These are phyloP conservation scores for Penicillium sp. DNA, from an alignment of 2,329 filamentous ascomycete genomes.

Conservation along the genomic window DNA sequence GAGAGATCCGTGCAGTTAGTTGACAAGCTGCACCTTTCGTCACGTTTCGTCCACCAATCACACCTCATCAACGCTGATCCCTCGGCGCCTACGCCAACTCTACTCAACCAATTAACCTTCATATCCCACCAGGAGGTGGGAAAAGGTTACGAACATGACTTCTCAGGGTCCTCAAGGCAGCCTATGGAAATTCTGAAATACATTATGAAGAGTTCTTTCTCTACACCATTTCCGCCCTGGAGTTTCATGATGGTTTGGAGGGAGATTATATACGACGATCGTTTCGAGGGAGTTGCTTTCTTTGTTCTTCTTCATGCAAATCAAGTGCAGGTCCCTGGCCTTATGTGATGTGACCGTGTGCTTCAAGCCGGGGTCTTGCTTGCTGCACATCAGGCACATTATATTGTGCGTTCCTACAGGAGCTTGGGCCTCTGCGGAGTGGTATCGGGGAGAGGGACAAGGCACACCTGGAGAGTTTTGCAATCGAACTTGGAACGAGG, in stretches of 20 bases:
- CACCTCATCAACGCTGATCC: slow-evolving; percentile 15
- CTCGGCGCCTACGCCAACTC: slow-evolving; percentile 22
- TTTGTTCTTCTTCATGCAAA: neutral
- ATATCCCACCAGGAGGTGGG: neutral
- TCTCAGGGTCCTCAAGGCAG: neutral
- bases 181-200: neutral
- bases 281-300: neutral
- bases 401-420: slow-evolving; percentile 7
- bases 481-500: slow-evolving; percentile 15
- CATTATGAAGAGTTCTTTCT: neutral
- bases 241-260: slow-evolving; percentile 4
- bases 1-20: slow-evolving; percentile 23
- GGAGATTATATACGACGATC: slow-evolving; percentile 5
- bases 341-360: slow-evolving; percentile 24
- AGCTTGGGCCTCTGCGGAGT: slow-evolving; percentile 5
- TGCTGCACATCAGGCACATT: slow-evolving; percentile 17
- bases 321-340: neutral
- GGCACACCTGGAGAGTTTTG: slow-evolving; percentile 7
- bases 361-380: slow-evolving; percentile 9
- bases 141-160: neutral
- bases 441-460: slow-evolving; percentile 6
- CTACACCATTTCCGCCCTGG: neutral
- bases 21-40: slow-evolving; percentile 27
- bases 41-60: slow-evolving; percentile 25
- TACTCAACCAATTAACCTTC: slow-evolving; percentile 15